Evolutionary conservation across 1,284 basidiomycete genomes (phyloP).

Genomic region (Papiliotrema laurentii): DNA sequence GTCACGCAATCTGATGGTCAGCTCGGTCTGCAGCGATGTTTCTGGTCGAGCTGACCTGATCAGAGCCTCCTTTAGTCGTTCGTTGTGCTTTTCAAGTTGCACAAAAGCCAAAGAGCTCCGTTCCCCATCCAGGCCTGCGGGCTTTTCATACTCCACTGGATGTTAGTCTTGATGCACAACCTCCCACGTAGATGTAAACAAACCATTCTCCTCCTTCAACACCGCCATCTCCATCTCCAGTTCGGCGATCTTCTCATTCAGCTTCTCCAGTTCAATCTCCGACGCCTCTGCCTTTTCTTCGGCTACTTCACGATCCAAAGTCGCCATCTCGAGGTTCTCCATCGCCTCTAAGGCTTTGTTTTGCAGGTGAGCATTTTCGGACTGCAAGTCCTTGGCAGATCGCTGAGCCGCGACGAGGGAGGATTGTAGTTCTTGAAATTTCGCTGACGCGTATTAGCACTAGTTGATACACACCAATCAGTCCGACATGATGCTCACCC

Average conservation of each 20-base stretch:
- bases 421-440: constrained; percentile 72
- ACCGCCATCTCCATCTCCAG: constrained; percentile 79
- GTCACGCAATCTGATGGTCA: constrained; percentile 66
- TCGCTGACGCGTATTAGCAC: constrained; percentile 52
- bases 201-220: constrained; percentile 57
- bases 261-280: constrained; percentile 68
- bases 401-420: constrained; percentile 66
- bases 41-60: constrained; percentile 57
- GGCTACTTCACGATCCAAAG: constrained; percentile 94
- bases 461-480: background rate
- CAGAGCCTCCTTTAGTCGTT: constrained; percentile 88
- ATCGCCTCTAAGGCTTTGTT: constrained; percentile 63
- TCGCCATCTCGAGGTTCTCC: constrained; percentile 90
- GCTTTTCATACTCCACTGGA: constrained; percentile 46
- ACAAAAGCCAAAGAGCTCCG: constrained; percentile 71
- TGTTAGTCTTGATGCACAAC: constrained; percentile 5
- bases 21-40: background rate
- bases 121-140: constrained; percentile 51
- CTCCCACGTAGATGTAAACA: constrained; percentile 5
- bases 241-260: constrained; percentile 73
- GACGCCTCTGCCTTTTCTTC: constrained; percentile 85
- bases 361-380: constrained; percentile 60
- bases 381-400: constrained; percentile 63
- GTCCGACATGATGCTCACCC: constrained; percentile 23
- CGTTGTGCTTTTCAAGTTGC: constrained; percentile 94